A percentile compares a stretch with the other conserved stretches of the same genome.
Evolutionary conservation across 2,329 filamentous ascomycete species (phyloP).

Genomic region (Trichoderma polysporum): DNA sequence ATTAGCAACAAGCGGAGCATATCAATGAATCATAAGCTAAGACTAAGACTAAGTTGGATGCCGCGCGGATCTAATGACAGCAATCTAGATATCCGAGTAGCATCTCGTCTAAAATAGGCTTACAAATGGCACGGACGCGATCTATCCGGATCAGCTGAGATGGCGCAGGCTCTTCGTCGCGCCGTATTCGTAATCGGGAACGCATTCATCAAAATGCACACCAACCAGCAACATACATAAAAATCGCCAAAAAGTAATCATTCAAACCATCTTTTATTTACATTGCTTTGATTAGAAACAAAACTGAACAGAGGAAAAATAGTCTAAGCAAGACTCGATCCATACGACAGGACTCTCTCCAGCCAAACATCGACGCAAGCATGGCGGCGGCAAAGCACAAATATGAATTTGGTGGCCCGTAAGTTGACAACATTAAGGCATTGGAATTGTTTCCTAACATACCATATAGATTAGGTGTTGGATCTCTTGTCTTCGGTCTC

Average conservation of each 20-base stretch:
- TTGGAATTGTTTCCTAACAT: neutral
- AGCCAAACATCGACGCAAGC: neutral
- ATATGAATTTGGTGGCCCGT: conserved; percentile 39
- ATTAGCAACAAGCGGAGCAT: too few species aligned
- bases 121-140: neutral
- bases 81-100: neutral
- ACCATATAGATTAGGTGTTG: conserved; percentile 62
- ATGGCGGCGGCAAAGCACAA: conserved; percentile 14
- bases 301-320: neutral
- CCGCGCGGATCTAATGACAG: neutral
- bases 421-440: conserved; percentile 21
- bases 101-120: neutral
- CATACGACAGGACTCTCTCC: neutral
- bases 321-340: neutral
- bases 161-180: neutral
- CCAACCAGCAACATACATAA: neutral
- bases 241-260: neutral
- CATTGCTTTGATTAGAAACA: too few species aligned
- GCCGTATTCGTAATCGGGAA: conserved; percentile 15
- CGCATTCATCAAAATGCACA: neutral
- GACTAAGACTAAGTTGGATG: neutral
- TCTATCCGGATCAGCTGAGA: conserved; percentile 18
- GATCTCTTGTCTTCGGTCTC: conserved; percentile 72
- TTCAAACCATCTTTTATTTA: neutral
- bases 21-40: too few species aligned